Conservation (phyloP, 1,284 basidiomycete species). For the Xerocomus nothofagi region DNA sequence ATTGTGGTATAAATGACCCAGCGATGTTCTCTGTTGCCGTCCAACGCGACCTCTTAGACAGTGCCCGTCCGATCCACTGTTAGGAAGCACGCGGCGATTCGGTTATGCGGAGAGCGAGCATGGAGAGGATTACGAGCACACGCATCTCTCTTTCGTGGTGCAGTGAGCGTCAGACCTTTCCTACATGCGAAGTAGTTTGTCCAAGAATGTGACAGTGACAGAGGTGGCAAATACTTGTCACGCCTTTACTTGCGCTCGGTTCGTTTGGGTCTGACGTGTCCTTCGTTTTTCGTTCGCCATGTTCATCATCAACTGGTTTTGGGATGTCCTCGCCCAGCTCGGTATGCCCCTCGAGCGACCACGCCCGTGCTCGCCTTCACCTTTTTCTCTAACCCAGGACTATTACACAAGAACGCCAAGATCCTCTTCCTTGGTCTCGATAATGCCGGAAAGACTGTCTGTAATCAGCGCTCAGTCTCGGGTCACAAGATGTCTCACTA, state of each 20-base stretch:
- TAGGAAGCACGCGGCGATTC: slow-evolving; percentile 67
- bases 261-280: slow-evolving; percentile 23
- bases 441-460: slow-evolving; percentile 98
- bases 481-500: slow-evolving; percentile 3
- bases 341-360: slow-evolving; percentile 52
- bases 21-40: neutral
- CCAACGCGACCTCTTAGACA: slow-evolving; percentile 71
- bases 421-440: slow-evolving; percentile 99
- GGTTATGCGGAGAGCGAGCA: slow-evolving; percentile 64
- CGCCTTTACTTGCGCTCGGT: slow-evolving; percentile 16
- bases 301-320: slow-evolving; percentile 94
- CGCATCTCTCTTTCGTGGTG: slow-evolving; percentile 49
- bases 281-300: slow-evolving; percentile 43
- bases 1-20: slow-evolving; percentile 9
- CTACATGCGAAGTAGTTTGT: slow-evolving; percentile 43
- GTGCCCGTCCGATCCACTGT: slow-evolving; percentile 57
- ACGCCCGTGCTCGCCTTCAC: neutral
- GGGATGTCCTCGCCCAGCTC: slow-evolving; percentile 88
- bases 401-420: slow-evolving; percentile 99
- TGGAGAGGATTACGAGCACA: slow-evolving; percentile 63
- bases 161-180: slow-evolving; percentile 73
- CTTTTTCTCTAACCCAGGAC: slow-evolving; percentile 52
- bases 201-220: slow-evolving; percentile 16
- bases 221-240: slow-evolving; percentile 16
- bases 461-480: slow-evolving; percentile 27